These are phyloP conservation scores for Paraconiothyrium brasiliense DNA, from an alignment of 2,329 filamentous ascomycete species.

Conservation along the genomic window DNA sequence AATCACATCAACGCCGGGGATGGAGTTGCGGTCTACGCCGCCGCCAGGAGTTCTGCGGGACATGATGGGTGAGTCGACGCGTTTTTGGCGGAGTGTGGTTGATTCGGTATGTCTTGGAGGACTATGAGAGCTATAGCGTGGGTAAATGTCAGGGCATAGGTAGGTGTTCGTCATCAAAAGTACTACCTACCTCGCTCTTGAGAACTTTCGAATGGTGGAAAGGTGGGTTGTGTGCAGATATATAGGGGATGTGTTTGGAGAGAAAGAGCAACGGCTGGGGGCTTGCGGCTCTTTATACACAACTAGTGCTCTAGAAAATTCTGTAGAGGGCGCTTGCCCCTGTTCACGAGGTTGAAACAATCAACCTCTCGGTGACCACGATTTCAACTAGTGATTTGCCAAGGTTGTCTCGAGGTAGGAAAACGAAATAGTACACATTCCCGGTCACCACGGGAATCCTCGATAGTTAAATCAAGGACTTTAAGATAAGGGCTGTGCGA, in stretches of 20 bases:
- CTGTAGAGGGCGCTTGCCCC: background rate
- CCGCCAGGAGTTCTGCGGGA: background rate
- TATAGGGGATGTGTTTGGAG: background rate
- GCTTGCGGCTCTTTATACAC: background rate
- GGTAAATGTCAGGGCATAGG: background rate
- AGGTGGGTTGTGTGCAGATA: background rate
- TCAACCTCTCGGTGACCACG: background rate
- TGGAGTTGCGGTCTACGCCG: background rate
- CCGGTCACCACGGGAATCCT: background rate
- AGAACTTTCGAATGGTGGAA: background rate
- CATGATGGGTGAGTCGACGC: background rate
- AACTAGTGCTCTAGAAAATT: background rate
- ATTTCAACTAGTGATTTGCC: background rate
- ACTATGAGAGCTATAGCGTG: background rate
- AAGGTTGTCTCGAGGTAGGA: background rate
- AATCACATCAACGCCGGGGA: background rate
- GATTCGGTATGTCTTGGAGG: background rate
- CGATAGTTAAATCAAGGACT: background rate
- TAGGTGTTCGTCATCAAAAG: background rate
- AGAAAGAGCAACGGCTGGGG: background rate
- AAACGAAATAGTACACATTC: background rate
- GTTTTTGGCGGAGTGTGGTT: background rate
- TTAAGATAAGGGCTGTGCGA: too few relatives aligned
- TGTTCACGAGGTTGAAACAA: background rate
- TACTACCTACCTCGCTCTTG: background rate